Conservation (phyloP, 192 early-diverging fungal genomes). For the Backusella macrospora region DNA sequence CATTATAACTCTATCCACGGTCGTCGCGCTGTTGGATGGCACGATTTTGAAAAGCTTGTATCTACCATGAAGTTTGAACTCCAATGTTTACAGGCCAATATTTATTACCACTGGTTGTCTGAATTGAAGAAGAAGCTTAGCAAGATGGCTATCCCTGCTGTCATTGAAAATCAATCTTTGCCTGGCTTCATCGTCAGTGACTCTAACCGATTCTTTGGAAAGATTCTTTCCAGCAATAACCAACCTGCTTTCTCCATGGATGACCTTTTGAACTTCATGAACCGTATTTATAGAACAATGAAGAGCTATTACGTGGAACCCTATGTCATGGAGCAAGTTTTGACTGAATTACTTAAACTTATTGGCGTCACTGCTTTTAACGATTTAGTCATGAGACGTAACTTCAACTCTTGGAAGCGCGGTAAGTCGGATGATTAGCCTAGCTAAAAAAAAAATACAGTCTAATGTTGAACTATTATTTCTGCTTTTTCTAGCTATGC, state of each 20-base stretch:
- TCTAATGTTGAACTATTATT: background rate
- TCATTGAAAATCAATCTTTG: conserved; percentile 96
- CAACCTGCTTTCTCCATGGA: conserved; percentile 90
- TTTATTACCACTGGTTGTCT: conserved; percentile 98
- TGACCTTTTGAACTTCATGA: conserved; percentile 91
- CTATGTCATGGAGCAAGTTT: conserved; percentile 88
- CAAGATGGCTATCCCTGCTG: conserved; percentile 95
- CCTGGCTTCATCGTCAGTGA: conserved; percentile 95
- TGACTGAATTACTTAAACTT: conserved; percentile 92
- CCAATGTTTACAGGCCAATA: conserved; percentile 91
- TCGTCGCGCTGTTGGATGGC: conserved; percentile 56
- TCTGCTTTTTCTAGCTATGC: conserved; percentile 64
- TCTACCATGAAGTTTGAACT: conserved; percentile 88
- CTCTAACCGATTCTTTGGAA: conserved; percentile 85
- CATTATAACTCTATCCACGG: conserved; percentile 61
- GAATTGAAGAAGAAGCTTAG: conserved; percentile 92
- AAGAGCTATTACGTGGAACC: conserved; percentile 97
- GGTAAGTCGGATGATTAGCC: conserved; percentile 43
- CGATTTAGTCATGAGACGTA: conserved; percentile 96
- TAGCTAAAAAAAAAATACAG: background rate
- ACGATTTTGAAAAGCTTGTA: conserved; percentile 79
- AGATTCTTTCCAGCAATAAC: conserved; percentile 76
- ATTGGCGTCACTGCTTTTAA: conserved; percentile 96
- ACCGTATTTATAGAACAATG: conserved; percentile 93
- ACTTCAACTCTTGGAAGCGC: conserved; percentile 99